Conservation (phyloP, 306 rosid genomes). For the Cucurbita argyrosperma region DNA sequence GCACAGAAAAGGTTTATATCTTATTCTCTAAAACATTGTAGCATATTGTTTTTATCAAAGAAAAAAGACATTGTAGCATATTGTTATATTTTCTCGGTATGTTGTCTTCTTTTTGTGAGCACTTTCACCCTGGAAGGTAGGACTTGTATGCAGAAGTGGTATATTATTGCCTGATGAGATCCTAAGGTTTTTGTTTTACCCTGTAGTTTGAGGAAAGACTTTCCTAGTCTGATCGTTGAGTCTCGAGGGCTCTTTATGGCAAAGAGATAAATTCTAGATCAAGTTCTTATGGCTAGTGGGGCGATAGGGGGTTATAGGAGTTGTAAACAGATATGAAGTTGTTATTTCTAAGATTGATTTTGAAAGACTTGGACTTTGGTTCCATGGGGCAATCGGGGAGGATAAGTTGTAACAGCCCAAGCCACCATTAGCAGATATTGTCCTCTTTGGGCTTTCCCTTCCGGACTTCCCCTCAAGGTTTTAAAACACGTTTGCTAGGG, state of each 20-base stretch:
- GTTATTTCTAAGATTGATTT: background rate
- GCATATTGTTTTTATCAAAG: background rate
- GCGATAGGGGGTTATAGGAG: background rate
- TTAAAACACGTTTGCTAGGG: no score
- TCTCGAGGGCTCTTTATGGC: background rate
- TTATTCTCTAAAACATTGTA: background rate
- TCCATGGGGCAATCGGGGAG: no score
- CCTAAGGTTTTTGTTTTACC: background rate
- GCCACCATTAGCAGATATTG: no score
- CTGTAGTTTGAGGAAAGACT: background rate
- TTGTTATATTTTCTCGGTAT: background rate
- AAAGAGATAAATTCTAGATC: background rate
- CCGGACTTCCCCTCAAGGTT: no score
- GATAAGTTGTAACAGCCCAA: no score
- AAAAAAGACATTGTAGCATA: background rate
- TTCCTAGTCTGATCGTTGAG: background rate
- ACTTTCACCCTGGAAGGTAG: background rate
- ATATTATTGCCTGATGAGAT: background rate
- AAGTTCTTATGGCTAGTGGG: background rate
- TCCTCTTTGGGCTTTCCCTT: no score
- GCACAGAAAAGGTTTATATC: slow-evolving; percentile 76
- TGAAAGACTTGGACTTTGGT: background rate
- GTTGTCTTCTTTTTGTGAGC: no score
- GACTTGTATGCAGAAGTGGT: background rate
- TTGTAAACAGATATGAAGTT: background rate